phyloP scores from a whole-genome alignment of 2,329 filamentous ascomycete genomes.

The Tolypocladium tropicale region DNA sequence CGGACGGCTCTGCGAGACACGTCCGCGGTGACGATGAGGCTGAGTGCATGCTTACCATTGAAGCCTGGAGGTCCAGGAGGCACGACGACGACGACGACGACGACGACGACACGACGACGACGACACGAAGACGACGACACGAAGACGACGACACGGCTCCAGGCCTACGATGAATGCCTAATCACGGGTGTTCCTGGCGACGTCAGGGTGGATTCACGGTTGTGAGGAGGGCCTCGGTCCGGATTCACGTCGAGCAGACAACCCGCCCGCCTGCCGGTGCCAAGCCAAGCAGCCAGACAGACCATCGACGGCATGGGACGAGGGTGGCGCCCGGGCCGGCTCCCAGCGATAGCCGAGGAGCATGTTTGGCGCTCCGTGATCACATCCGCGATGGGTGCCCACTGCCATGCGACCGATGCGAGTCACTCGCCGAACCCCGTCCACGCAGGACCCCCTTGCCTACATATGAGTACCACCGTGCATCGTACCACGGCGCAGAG shows the following conservation, averaged over 20 bases:
- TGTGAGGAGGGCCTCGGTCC: too few species aligned
- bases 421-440: neutral
- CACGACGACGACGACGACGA: too few species aligned
- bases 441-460: neutral
- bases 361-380: neutral
- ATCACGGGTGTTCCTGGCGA: too few species aligned
- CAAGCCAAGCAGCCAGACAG: neutral
- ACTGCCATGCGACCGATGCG: neutral
- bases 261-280: too few species aligned
- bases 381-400: neutral
- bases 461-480: neutral
- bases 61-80: too few species aligned
- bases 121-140: too few species aligned
- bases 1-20: too few species aligned
- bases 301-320: neutral
- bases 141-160: neutral
- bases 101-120: too few species aligned
- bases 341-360: neutral
- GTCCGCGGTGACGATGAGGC: neutral
- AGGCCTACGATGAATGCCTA: neutral
- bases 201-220: too few species aligned
- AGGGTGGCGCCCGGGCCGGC: neutral
- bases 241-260: too few species aligned
- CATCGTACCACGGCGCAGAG: too few species aligned
- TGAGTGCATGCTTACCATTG: neutral